phyloP scores from a whole-genome alignment of 352 stramenopile genomes.

The Globisporangium sylvaticum region DNA sequence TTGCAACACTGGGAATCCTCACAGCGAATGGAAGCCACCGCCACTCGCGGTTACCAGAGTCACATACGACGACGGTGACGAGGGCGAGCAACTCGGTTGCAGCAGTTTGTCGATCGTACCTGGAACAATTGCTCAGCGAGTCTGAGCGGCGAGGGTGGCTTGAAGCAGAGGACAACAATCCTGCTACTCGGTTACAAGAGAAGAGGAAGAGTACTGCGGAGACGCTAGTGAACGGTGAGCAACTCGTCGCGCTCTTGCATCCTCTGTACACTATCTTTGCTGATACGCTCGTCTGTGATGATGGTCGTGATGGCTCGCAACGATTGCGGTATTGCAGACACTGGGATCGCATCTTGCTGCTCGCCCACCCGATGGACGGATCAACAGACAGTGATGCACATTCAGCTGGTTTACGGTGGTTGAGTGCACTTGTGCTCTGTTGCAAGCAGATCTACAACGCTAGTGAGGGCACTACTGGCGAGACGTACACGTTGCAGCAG shows the following conservation, averaged over 20 bases:
- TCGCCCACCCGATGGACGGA: not conserved
- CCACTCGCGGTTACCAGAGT: not conserved
- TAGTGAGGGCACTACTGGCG: not conserved
- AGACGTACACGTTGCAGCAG: not conserved
- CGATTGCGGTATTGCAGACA: slow-evolving; percentile 1
- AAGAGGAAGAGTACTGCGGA: not conserved
- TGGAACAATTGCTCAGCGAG: slow-evolving; percentile 10
- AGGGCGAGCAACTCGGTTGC: not conserved
- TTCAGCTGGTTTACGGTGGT: not conserved
- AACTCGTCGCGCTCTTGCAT: slow-evolving; percentile 14
- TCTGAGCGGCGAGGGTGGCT: not conserved
- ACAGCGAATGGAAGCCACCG: not conserved
- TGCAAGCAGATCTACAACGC: not conserved
- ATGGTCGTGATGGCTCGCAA: not conserved
- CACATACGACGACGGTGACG: no score
- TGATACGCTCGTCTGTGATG: slow-evolving; percentile 3
- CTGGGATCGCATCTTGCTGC: slow-evolving; percentile 13
- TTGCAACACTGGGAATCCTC: not conserved
- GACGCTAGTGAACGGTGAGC: slow-evolving; percentile 6
- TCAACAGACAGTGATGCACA: not conserved
- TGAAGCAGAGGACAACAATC: not conserved
- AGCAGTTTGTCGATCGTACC: slow-evolving; percentile 10
- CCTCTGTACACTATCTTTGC: slow-evolving; percentile 16
- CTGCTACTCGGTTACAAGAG: not conserved
- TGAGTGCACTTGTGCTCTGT: slow-evolving; percentile 5